A percentile compares a stretch with the other conserved stretches of the same genome.
These are phyloP conservation scores for Jamesozyma spencerorum DNA, from an alignment of 805 yeast genomes.

Conservation along the genomic window DNA sequence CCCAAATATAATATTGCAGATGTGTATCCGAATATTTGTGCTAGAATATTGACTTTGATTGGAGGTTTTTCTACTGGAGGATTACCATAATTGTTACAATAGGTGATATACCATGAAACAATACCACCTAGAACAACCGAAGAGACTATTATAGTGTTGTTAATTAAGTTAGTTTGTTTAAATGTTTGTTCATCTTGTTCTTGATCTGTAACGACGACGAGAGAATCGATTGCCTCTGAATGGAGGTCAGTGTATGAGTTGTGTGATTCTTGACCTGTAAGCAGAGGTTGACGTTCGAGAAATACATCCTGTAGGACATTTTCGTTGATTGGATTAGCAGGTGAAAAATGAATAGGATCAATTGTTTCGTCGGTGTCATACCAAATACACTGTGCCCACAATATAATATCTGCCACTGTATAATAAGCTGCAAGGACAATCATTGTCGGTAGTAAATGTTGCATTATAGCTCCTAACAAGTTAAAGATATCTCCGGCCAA, in stretches of 20 bases:
- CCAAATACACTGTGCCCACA: conserved; percentile 72
- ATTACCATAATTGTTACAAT: conserved; percentile 32
- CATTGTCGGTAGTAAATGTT: conserved; percentile 92
- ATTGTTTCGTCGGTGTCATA: conserved; percentile 52
- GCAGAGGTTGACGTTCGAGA: conserved; percentile 28
- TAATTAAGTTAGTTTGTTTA: conserved; percentile 18
- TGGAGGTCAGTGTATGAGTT: conserved; percentile 5
- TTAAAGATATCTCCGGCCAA: conserved; percentile 89
- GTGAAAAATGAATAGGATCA: conserved; percentile 74
- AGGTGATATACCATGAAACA: conserved; percentile 77
- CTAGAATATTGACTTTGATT: conserved; percentile 49
- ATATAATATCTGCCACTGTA: conserved; percentile 79
- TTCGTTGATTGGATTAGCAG: conserved; percentile 76
- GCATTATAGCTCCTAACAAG: conserved; percentile 81
- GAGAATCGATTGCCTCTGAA: conserved; percentile 6
- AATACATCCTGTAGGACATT: conserved; percentile 46
- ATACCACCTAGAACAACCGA: conserved; percentile 71
- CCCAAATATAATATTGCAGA: conserved; percentile 73
- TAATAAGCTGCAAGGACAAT: conserved; percentile 84
- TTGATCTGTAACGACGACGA: conserved; percentile 10
- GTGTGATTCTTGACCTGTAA: conserved; percentile 4
- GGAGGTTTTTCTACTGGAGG: conserved; percentile 1
- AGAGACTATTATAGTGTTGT: conserved; percentile 43
- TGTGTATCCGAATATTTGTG: conserved; percentile 77
- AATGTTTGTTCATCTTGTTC: conserved; percentile 14